Evolutionary conservation across 2,329 filamentous ascomycete species (phyloP), one percentile per base, ranked within the genome.

Genomic region (Grosmannia serpens): DNA sequence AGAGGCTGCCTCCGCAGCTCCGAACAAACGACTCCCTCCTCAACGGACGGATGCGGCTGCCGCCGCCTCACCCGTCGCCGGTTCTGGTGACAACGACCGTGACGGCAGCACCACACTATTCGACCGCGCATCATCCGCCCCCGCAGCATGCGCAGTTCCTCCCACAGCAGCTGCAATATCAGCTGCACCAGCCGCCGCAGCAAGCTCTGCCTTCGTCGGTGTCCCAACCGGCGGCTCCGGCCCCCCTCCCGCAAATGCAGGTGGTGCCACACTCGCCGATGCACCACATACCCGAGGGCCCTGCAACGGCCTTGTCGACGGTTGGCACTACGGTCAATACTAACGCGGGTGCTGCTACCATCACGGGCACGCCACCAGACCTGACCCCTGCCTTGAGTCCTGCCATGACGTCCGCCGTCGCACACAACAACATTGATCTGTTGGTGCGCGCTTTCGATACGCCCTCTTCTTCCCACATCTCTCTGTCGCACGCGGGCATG

Each of bases 371-470:
- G 15, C n/a, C 49, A 26, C 27, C 49, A 22, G 27, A 33, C 29
- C 11, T 52, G 49, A n/a, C 27, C 4, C 17, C 49, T 6, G 5
- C 29, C n/a, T 5, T 31, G 17, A 56, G 27, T 33, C 31, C 51
- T 11, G 47, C 29, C 46, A 38, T 27, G n/a, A 9, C 53, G n/a
- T 29, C 51, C 17, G 52, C 41, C 27, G 52, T n/a, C 6, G 8
- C 57, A 27, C 57, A 55, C 26, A 67, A 70, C 29, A 67, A 69
- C 4, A 66, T 75, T 50, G 67, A 69, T 47, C 70, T 76, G 67
- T 65, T 74, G 11, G 69, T 74, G 22, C 70, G 71, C 24, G 68
- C 69, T 3, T 74, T 58, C 38, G 54, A 59, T 41, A 49, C 41
- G n/a, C 46, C 54, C 5, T 35, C 54, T 4, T 9, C 44, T 15